phyloP scores from a whole-genome alignment of 2,329 filamentous ascomycete genomes.

The Ascocoryne sarcoides region DNA sequence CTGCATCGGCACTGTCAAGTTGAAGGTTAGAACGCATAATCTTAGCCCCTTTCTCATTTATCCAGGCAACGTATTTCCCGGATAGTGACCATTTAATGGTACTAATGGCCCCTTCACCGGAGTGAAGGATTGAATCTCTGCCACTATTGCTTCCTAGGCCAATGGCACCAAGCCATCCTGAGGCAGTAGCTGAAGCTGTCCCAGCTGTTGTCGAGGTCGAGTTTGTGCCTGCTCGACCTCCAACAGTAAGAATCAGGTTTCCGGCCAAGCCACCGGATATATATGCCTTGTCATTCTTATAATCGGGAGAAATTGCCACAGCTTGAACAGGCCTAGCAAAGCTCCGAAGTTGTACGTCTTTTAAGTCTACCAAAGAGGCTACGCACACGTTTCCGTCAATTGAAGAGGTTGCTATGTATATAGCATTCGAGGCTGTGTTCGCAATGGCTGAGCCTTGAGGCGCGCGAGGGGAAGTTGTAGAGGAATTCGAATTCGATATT shows the following conservation, averaged over 20 bases:
- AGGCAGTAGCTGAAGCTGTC: slow-evolving; percentile 73
- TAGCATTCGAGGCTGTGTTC: slow-evolving; percentile 75
- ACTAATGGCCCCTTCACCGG: slow-evolving; percentile 83
- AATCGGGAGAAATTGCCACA: slow-evolving; percentile 90
- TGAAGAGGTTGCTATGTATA: slow-evolving; percentile 87
- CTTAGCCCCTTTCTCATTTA: slow-evolving; percentile 95
- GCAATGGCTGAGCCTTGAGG: slow-evolving; percentile 48
- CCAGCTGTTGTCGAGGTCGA: slow-evolving; percentile 77
- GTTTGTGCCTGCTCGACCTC: slow-evolving; percentile 69
- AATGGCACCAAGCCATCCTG: slow-evolving; percentile 85
- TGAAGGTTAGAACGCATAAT: slow-evolving; percentile 89
- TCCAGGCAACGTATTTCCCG: slow-evolving; percentile 87
- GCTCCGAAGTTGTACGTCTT: slow-evolving; percentile 85
- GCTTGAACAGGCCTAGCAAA: slow-evolving; percentile 89
- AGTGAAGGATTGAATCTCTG: slow-evolving; percentile 80
- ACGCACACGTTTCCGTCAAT: slow-evolving; percentile 95
- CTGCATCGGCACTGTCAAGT: slow-evolving; percentile 64
- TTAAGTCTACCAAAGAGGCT: slow-evolving; percentile 74
- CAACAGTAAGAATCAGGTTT: slow-evolving; percentile 76
- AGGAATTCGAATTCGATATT: slow-evolving; percentile 34
- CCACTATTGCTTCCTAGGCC: slow-evolving; percentile 70
- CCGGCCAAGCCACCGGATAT: slow-evolving; percentile 85
- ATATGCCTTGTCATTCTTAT: slow-evolving; percentile 80
- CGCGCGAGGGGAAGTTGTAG: slow-evolving; percentile 43
- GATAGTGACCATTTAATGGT: slow-evolving; percentile 92